Percentiles rank a stretch among this genome's conserved stretches.
These are phyloP conservation scores for Alternaria tenuissima DNA, from an alignment of 2,329 filamentous ascomycete genomes.

Conservation along the genomic window DNA sequence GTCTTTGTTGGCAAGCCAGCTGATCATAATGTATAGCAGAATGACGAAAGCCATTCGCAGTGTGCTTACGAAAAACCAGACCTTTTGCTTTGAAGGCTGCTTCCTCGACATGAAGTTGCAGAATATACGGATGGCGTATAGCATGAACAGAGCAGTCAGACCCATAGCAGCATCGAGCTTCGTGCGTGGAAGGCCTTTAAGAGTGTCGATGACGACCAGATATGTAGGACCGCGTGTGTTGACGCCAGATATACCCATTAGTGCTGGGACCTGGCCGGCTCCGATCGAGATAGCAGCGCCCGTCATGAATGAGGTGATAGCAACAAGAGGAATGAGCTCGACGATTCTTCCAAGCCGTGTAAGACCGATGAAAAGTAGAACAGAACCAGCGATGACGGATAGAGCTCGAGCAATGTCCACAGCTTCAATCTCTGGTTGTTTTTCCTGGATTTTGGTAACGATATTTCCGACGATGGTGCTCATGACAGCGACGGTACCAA, in stretches of 20 bases:
- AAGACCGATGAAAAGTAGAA: conserved; percentile 82
- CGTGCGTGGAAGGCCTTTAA: conserved; percentile 74
- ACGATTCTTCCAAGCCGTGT: conserved; percentile 87
- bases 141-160: conserved; percentile 76
- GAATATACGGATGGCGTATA: conserved; percentile 64
- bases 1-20: conserved; percentile 79
- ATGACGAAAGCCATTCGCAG: conserved; percentile 92
- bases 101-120: conserved; percentile 67
- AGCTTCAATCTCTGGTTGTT: conserved; percentile 53
- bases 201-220: conserved; percentile 81
- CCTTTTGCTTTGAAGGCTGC: conserved; percentile 75
- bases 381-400: conserved; percentile 78
- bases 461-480: conserved; percentile 89
- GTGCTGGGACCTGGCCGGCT: conserved; percentile 78
- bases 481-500: conserved; percentile 96
- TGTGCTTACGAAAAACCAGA: conserved; percentile 90
- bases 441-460: conserved; percentile 66
- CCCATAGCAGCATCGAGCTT: conserved; percentile 87
- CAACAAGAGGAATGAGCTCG: conserved; percentile 89
- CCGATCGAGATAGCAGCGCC: conserved; percentile 92
- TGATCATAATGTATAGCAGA: conserved; percentile 88
- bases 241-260: conserved; percentile 82
- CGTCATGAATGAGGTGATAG: conserved; percentile 97
- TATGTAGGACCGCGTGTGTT: conserved; percentile 82
- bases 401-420: conserved; percentile 78